Base-by-base conservation (phyloP, 2,329 filamentous ascomycete genomes). In the Alternaria viburni region DNA sequence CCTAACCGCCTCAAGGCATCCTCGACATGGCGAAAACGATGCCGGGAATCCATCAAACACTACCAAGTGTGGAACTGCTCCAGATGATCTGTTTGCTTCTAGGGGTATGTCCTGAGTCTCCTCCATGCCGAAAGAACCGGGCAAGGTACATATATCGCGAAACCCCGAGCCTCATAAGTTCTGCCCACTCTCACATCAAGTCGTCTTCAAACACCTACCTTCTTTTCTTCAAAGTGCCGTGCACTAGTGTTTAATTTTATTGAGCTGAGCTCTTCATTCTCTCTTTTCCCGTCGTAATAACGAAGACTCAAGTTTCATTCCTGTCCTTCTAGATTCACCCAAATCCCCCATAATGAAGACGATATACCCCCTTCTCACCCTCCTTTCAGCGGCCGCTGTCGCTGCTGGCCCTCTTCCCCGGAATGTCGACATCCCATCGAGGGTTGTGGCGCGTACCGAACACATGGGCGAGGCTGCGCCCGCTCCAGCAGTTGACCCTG, bases 201-300 rank as follows among this genome's bases (percentile, higher is more conserved):
- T 46, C 32, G 3, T 60, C 59, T 68, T 60, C 45, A 51, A 45
- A 50, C 64, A 61, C 52, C 41, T 61, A 61, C 59, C 60, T 67
- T 67, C 57, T 55, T 59, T 69, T 62, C 61, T 45, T 36, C 61
- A 47, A 51, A 67, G 71, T 72, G 70, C 69, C 65, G 71, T 62
- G 69, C 71, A 69, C 67, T 69, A 68, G 52, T 67, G 58, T 59
- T 67, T 70, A 65, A 68, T 71, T 41, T 58, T 50, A 59, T 60
- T 62, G 69, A 72, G 70, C 66, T 67, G 69, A 61, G 70, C 70
- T 71, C 70, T 67, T 62, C 59, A 62, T 69, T 66, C 67, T 58
- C 62, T 72, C 59, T 61, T 69, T 30, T 17, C 32, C 30, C 21
- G 11, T 58, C 54, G 5, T 58, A 57, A 54, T 64, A 59, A 23